Evolutionary conservation across 441 rosid genomes (phyloP), one percentile per base, ranked within the genome.

Genomic region (Corymbia calophylla): DNA sequence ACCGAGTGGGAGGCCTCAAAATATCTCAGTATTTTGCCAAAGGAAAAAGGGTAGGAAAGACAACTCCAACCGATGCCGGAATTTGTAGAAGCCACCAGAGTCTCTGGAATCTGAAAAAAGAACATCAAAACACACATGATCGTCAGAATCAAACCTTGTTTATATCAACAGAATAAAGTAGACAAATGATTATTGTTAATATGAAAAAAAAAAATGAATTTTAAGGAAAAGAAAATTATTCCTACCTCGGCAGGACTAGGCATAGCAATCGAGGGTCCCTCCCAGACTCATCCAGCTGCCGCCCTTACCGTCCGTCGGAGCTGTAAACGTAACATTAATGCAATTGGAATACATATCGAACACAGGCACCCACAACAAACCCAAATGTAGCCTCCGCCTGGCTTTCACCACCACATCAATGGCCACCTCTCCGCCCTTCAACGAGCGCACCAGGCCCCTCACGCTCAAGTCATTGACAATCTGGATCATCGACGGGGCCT

Each of bases 311-410:
- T 56, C 5, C 0, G 12, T 21, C 23, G 27, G 60, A 21, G 60
- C 1, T 1, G 62, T 56, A 12, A 56, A 56, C 12, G 23, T 56
- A 11, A 56, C 29, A 0, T 56, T 0, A 8, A 1, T 1, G 1
- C 64, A 58, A 13, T 6, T 21, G 2, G 60, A 0, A 0, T 56
- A 12, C 5, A 56, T 2, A 27, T 56, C 5, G 1, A 56, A 56
- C 62, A 23, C 3, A 2, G 1, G 62, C 62, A 56, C 62, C 62
- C 6, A 56, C 2, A 27, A 56, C 6, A 56, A 1, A 56, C 29
- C 29, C 29, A 56, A 56, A 5, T 56, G 62, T 27, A 56, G 13
- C 62, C 62, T 56, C 5, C 5, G 13, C 29, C 23, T 56, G 62
- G 62, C 62, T 56, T 56, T 27, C 62, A 23, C 1, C 0, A 56